phyloP scores from a whole-genome alignment of 352 stramenopile species.

The Plasmopara viticola region DNA sequence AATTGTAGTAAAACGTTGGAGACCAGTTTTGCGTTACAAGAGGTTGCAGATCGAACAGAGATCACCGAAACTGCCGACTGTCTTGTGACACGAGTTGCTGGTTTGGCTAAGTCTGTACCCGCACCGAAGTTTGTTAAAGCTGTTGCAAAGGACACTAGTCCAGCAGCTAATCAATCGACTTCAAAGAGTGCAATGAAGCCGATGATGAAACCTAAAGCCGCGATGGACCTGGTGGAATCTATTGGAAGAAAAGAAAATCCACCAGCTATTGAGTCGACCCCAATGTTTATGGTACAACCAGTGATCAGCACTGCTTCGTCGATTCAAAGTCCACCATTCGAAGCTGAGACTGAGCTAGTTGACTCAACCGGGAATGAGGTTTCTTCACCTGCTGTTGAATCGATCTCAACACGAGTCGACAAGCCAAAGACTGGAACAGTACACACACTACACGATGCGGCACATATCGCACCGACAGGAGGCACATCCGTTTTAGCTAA shows the following conservation, averaged over 20 bases:
- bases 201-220: background rate
- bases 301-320: background rate
- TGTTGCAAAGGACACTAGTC: too few relatives aligned
- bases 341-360: background rate
- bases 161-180: too few relatives aligned
- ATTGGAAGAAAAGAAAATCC: background rate
- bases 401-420: background rate
- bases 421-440: background rate
- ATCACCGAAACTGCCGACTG: too few relatives aligned
- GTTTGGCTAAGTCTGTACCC: too few relatives aligned
- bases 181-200: background rate
- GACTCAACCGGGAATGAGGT: background rate
- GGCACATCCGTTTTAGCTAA: background rate
- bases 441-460: background rate
- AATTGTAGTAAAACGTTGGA: background rate
- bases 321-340: background rate
- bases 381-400: background rate
- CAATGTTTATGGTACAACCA: background rate
- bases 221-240: background rate
- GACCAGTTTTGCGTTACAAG: background rate
- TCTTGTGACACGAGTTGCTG: too few relatives aligned
- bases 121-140: too few relatives aligned
- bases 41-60: background rate
- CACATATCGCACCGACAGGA: background rate
- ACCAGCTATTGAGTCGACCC: background rate